Evolutionary conservation across 352 stramenopile genomes (phyloP).

Genomic region (Thraustochytrium striatum): DNA sequence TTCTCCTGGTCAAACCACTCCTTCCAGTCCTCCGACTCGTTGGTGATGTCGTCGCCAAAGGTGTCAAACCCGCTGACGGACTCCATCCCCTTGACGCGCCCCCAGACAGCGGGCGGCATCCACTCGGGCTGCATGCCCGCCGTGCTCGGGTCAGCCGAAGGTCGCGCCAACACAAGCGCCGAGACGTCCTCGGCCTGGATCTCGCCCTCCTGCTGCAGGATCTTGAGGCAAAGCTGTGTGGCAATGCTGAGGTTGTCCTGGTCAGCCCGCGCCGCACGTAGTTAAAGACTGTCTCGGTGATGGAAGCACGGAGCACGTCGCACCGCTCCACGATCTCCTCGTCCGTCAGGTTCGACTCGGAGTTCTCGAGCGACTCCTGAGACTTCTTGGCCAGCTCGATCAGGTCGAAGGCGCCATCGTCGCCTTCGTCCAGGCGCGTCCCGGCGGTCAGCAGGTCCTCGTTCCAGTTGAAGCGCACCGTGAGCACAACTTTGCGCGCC

Average conservation of each 20-base stretch:
- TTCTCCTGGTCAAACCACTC: conserved; percentile 92
- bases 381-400: conserved; percentile 23
- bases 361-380: background rate
- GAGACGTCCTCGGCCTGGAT: conserved; percentile 79
- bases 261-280: conserved; percentile 89
- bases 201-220: conserved; percentile 79
- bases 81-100: conserved; percentile 86
- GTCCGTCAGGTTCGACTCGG: conserved; percentile 68
- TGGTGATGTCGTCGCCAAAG: conserved; percentile 90
- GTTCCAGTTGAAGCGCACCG: conserved; percentile 28
- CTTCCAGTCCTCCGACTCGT: conserved; percentile 90
- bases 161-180: conserved; percentile 78
- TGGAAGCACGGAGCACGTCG: conserved; percentile 75
- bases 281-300: conserved; percentile 90
- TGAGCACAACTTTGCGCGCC: conserved; percentile 20
- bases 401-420: background rate
- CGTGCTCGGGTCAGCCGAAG: conserved; percentile 77
- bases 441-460: conserved; percentile 14
- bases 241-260: conserved; percentile 89
- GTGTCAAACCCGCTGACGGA: conserved; percentile 66
- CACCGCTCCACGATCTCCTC: conserved; percentile 78
- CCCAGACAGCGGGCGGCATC: conserved; percentile 79
- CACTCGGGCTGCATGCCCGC: conserved; percentile 86
- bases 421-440: background rate
- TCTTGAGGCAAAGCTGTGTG: conserved; percentile 87